phyloP scores from a whole-genome alignment of 2,329 filamentous ascomycete genomes.

The Arachnomyces sp. region DNA sequence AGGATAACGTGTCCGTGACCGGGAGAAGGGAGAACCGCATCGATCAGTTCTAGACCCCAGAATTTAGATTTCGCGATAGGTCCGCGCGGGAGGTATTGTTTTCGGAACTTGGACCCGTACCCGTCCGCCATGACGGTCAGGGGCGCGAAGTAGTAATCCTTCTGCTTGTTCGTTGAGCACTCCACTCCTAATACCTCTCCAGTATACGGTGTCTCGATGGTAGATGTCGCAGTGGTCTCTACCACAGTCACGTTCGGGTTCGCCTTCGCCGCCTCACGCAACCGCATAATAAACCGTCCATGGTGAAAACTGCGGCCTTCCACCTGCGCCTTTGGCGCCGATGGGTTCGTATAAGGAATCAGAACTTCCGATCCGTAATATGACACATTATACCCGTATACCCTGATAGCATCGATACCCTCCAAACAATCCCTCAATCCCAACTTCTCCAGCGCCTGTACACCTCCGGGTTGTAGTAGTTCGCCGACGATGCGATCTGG shows the following conservation, averaged over 20 bases:
- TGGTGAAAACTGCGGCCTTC: conserved; percentile 86
- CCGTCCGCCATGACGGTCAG: conserved; percentile 88
- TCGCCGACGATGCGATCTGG: conserved; percentile 95
- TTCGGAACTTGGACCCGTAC: conserved; percentile 86
- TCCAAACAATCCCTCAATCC: conserved; percentile 78
- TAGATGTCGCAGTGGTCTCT: conserved; percentile 75
- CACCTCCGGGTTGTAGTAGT: conserved; percentile 84
- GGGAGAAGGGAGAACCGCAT: conserved; percentile 68
- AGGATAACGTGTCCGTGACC: conserved; percentile 84
- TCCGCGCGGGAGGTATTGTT: conserved; percentile 59
- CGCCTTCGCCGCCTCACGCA: conserved; percentile 65
- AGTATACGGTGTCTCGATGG: conserved; percentile 62
- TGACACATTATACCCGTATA: conserved; percentile 79
- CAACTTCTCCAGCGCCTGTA: conserved; percentile 69
- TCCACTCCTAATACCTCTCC: conserved; percentile 77
- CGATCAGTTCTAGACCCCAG: conserved; percentile 86
- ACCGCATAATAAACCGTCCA: conserved; percentile 78
- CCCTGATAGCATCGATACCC: conserved; percentile 75
- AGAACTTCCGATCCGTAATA: conserved; percentile 66
- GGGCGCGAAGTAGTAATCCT: conserved; percentile 78
- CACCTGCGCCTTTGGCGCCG: conserved; percentile 47
- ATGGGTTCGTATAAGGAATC: conserved; percentile 57
- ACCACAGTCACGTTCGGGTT: conserved; percentile 83
- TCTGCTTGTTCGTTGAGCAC: conserved; percentile 56
- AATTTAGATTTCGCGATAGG: conserved; percentile 79